phyloP scores from a whole-genome alignment of 2,329 filamentous ascomycete species.

The Trichoderma oligosporum region DNA sequence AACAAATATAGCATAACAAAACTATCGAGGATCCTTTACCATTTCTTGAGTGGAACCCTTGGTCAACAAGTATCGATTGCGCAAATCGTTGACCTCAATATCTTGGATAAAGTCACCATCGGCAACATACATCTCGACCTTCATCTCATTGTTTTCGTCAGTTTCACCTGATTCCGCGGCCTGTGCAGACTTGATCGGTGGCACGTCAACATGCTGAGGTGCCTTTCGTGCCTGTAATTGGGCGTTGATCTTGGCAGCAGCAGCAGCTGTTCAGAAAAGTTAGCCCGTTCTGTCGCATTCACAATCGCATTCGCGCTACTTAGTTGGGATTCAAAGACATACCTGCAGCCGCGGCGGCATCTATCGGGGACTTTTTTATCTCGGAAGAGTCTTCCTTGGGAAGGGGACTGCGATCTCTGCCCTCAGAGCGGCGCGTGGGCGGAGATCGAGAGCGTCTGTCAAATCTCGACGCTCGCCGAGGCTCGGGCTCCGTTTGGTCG shows the following conservation, averaged over 20 bases:
- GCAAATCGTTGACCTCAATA: conserved; percentile 96
- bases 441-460: conserved; percentile 90
- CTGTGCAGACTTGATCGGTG: conserved; percentile 62
- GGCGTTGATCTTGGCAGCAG: conserved; percentile 82
- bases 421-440: conserved; percentile 61
- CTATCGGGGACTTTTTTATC: conserved; percentile 50
- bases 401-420: conserved; percentile 78
- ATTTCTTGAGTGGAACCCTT: conserved; percentile 98
- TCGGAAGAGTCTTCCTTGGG: conserved; percentile 43
- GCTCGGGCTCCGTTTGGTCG: conserved; percentile 83
- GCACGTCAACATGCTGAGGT: conserved; percentile 85
- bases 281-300: conserved; percentile 9
- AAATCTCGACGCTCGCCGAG: conserved; percentile 73
- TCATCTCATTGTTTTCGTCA: conserved; percentile 55
- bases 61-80: conserved; percentile 94
- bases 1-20: conserved; percentile 34
- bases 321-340: conserved; percentile 29
- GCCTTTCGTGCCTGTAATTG: conserved; percentile 81
- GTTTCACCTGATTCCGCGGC: conserved; percentile 36
- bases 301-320: conserved; percentile 3
- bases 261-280: conserved; percentile 59
- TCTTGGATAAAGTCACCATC: conserved; percentile 99
- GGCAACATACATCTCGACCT: conserved; percentile 86
- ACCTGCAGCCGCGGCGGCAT: conserved; percentile 78
- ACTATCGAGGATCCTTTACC: conserved; percentile 73